Percentiles rank a stretch among this genome's conserved stretches.
Conservation (phyloP, 208 protist species). For the Spongospora subterranea region DNA sequence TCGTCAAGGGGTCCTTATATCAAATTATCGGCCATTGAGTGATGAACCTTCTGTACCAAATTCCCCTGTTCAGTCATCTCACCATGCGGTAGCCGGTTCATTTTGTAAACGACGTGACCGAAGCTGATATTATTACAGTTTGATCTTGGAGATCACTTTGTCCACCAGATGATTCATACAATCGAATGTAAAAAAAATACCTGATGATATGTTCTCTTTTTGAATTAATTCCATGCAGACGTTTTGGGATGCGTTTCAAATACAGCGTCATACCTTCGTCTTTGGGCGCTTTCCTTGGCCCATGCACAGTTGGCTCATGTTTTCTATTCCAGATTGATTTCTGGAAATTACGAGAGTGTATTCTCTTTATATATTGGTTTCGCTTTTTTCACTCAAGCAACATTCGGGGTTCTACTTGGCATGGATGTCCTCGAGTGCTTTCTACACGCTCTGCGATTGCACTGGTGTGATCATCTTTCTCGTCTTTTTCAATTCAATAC, state of each 20-base stretch:
- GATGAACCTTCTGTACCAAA: neutral
- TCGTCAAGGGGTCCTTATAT: neutral
- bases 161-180: conserved; percentile 94
- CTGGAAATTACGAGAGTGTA: conserved; percentile 1
- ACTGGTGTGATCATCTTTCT: conserved; percentile 70
- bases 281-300: conserved; percentile 99
- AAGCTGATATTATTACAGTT: neutral
- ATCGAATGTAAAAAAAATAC: conserved; percentile 98
- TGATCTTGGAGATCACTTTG: conserved; percentile 28
- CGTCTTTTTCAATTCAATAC: neutral
- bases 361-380: conserved; percentile 85
- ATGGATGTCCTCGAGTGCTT: conserved; percentile 99
- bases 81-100: neutral
- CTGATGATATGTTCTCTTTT: neutral
- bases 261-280: conserved; percentile 99
- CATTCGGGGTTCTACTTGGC: conserved; percentile 93
- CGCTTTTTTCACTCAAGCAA: conserved; percentile 88
- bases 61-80: neutral
- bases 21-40: neutral
- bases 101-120: neutral
- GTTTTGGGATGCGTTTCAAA: conserved; percentile 97
- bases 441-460: conserved; percentile 96
- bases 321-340: conserved; percentile 55
- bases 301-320: conserved; percentile 84
- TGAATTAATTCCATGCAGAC: conserved; percentile 13